A percentile compares a stretch with the other conserved stretches of the same genome.
phyloP scores from a whole-genome alignment of 1,284 basidiomycete species.

The Leccinum variabile region DNA sequence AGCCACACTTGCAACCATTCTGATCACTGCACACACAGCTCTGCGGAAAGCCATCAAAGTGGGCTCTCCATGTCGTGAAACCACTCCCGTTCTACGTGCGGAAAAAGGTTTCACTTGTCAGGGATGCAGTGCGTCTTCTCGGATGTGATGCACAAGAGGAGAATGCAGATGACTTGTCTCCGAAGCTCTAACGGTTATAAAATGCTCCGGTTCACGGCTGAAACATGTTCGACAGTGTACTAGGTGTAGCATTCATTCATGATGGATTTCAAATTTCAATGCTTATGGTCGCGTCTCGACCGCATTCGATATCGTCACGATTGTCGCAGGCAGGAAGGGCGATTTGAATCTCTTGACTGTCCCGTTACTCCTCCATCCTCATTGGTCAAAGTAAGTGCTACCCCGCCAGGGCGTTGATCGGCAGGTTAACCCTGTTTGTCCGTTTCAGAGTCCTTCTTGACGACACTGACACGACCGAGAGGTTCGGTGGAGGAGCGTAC shows the following conservation, averaged over 20 bases:
- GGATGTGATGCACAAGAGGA: background rate
- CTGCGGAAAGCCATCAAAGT: conserved; percentile 27
- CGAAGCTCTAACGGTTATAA: no score
- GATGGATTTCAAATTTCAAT: conserved; percentile 49
- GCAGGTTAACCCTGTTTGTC: background rate
- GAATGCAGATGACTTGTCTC: no score
- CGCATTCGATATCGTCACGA: conserved; percentile 55
- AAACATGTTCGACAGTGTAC: background rate
- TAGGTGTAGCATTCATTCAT: conserved; percentile 38
- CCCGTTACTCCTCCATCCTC: conserved; percentile 50
- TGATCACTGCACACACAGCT: conserved; percentile 8
- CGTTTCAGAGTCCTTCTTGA: conserved; percentile 14
- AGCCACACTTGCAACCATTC: no score
- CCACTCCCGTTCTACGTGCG: conserved; percentile 35
- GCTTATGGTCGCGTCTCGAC: conserved; percentile 26
- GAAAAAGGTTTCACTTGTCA: conserved; percentile 36
- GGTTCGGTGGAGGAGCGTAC: no score
- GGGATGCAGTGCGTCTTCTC: conserved; percentile 35
- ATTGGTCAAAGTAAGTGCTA: conserved; percentile 60
- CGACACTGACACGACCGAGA: background rate
- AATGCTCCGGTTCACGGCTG: no score
- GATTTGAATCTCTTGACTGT: conserved; percentile 48
- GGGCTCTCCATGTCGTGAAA: conserved; percentile 35
- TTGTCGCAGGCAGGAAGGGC: conserved; percentile 48
- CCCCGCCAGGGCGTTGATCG: background rate